These are phyloP conservation scores for Beauveria pseudobassiana DNA, from an alignment of 2,329 filamentous ascomycete genomes.

Conservation along the genomic window DNA sequence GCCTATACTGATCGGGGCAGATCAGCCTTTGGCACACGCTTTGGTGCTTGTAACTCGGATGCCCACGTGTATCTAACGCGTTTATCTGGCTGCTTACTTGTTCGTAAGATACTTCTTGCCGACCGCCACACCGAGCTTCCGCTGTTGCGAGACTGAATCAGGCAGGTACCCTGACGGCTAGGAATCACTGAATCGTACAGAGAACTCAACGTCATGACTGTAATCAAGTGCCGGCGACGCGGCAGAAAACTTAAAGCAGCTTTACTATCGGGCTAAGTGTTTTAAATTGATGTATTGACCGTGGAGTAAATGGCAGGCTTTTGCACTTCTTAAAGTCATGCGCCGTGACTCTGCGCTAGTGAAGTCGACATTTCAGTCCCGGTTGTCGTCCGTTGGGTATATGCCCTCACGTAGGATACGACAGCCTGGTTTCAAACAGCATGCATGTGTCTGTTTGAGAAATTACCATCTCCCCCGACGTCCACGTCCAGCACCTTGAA, in stretches of 20 bases:
- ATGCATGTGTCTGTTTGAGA: too few species aligned
- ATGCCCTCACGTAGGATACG: too few species aligned
- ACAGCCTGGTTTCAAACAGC: too few species aligned
- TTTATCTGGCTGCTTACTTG: background rate
- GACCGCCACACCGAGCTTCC: background rate
- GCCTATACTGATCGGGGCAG: background rate
- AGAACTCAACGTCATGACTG: too few species aligned
- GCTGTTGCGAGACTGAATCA: background rate
- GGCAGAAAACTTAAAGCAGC: background rate
- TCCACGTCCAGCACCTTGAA: constrained; percentile 29
- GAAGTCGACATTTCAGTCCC: too few species aligned
- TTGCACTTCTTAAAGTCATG: too few species aligned
- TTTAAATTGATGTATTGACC: background rate
- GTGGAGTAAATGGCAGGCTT: too few species aligned
- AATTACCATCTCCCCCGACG: constrained; percentile 23
- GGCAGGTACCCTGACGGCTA: background rate
- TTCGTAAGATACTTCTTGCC: background rate
- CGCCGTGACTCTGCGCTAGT: too few species aligned
- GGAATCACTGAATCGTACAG: background rate
- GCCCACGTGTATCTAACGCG: background rate
- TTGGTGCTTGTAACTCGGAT: background rate
- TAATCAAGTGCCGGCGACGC: background rate
- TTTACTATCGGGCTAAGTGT: background rate
- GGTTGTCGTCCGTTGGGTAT: too few species aligned
- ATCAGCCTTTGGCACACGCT: background rate